Conservation (phyloP, 257 asterid genomes). For the Lithospermum erythrorhizon region DNA sequence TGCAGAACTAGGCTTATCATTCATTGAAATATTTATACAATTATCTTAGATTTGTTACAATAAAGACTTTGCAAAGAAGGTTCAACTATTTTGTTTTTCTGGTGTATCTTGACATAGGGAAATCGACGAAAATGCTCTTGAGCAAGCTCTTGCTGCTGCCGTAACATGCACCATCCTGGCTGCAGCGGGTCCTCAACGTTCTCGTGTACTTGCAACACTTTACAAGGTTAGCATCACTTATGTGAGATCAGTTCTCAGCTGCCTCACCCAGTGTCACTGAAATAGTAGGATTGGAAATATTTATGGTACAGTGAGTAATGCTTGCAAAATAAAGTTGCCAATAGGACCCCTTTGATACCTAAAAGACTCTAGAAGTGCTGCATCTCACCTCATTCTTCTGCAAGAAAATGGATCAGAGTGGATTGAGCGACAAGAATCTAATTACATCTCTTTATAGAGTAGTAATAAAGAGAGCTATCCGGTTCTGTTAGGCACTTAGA, state of each 20-base stretch:
- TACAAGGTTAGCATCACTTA: conserved; percentile 48
- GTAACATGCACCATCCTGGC: conserved; percentile 95
- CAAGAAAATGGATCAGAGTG: too few species aligned
- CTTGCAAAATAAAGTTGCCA: neutral
- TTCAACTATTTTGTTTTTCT: neutral
- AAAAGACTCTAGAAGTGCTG: too few species aligned
- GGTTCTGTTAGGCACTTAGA: too few species aligned
- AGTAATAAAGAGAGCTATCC: too few species aligned
- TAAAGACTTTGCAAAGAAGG: neutral
- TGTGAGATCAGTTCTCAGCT: neutral
- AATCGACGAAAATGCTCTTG: conserved; percentile 83
- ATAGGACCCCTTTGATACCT: neutral
- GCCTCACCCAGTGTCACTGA: neutral
- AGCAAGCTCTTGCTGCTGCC: conserved; percentile 87
- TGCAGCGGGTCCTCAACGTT: conserved; percentile 91
- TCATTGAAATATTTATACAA: neutral
- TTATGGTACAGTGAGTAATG: neutral
- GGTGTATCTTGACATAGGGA: conserved; percentile 38
- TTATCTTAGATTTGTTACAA: neutral
- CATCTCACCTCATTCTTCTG: too few species aligned
- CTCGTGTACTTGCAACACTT: conserved; percentile 94
- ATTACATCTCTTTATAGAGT: too few species aligned
- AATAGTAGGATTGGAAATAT: neutral
- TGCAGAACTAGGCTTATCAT: neutral
- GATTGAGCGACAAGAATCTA: too few species aligned